Conservation (phyloP, 2,329 filamentous ascomycete species). For the Pseudogymnoascus sp. region DNA sequence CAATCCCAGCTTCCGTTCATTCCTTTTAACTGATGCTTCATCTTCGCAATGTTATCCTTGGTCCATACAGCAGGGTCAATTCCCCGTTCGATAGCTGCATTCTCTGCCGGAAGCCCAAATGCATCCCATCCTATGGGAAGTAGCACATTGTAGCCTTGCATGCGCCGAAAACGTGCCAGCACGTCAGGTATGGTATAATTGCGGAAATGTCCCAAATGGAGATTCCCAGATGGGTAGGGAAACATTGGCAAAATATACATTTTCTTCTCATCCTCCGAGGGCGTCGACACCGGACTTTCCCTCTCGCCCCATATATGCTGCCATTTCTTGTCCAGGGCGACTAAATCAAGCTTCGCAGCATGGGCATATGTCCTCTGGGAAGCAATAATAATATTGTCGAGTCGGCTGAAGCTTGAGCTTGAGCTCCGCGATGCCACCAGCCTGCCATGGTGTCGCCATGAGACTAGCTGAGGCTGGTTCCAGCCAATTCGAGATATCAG, state of each 20-base stretch:
- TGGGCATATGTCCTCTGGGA: slow-evolving; percentile 4
- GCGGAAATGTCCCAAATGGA: slow-evolving; percentile 80
- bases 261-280: slow-evolving; percentile 18
- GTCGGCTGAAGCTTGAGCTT: neutral
- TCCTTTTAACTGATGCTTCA: slow-evolving; percentile 70
- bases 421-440: neutral
- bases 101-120: slow-evolving; percentile 84
- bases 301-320: slow-evolving; percentile 17
- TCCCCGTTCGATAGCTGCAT: slow-evolving; percentile 77
- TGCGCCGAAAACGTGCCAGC: slow-evolving; percentile 64
- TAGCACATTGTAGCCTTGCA: slow-evolving; percentile 67
- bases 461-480: neutral
- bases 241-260: slow-evolving; percentile 86
- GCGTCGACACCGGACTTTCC: neutral
- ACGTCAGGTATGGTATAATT: slow-evolving; percentile 90
- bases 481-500: slow-evolving; percentile 6
- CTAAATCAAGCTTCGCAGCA: slow-evolving; percentile 19
- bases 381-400: neutral
- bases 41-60: slow-evolving; percentile 66
- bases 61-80: slow-evolving; percentile 76
- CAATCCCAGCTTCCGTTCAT: slow-evolving; percentile 85
- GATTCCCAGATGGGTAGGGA: slow-evolving; percentile 78
- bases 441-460: neutral
- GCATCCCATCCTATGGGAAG: slow-evolving; percentile 95
- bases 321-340: slow-evolving; percentile 24